Evolutionary conservation across 2,329 filamentous ascomycete species (phyloP).

Genomic region (Alternaria sp.): DNA sequence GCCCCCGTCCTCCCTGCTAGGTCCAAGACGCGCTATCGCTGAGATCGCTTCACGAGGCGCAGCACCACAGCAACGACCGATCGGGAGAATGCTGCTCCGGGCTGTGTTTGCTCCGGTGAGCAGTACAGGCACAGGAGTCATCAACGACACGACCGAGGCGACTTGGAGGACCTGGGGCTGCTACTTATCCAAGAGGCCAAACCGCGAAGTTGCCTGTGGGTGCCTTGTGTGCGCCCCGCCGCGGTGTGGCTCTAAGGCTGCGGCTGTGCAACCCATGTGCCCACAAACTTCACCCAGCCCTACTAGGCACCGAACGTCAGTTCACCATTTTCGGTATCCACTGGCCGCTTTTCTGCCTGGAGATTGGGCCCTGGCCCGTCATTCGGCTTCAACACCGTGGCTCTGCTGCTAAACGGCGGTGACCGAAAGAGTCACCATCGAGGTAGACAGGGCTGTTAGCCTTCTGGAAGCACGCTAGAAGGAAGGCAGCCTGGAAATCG

Average conservation of each 20-base stretch:
- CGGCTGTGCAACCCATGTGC: slow-evolving; percentile 31
- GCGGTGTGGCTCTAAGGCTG: slow-evolving; percentile 24
- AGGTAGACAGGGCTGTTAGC: slow-evolving; percentile 16
- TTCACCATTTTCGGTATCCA: slow-evolving; percentile 27
- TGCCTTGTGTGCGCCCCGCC: slow-evolving; percentile 39
- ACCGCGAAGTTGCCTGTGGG: slow-evolving; percentile 12
- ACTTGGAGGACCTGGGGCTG: slow-evolving; percentile 28
- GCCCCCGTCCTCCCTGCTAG: slow-evolving; percentile 1
- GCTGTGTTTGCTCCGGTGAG: slow-evolving; percentile 42
- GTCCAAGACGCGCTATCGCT: slow-evolving; percentile 10
- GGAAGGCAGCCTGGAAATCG: slow-evolving; percentile 32
- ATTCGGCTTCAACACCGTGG: slow-evolving; percentile 28
- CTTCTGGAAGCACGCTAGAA: slow-evolving; percentile 37
- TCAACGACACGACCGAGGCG: slow-evolving; percentile 14
- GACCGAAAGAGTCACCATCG: slow-evolving; percentile 37
- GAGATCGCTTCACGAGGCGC: slow-evolving; percentile 24
- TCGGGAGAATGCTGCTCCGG: slow-evolving; percentile 23
- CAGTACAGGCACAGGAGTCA: slow-evolving; percentile 26
- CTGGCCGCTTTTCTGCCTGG: slow-evolving; percentile 34
- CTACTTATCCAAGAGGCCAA: slow-evolving; percentile 35
- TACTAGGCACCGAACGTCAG: slow-evolving; percentile 39
- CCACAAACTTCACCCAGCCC: slow-evolving; percentile 27
- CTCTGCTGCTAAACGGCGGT: slow-evolving; percentile 34
- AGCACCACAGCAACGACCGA: slow-evolving; percentile 21
- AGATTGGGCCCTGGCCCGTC: slow-evolving; percentile 29